Evolutionary conservation across 768 basidiomycete species (phyloP).

Genomic region (Mycena metata): DNA sequence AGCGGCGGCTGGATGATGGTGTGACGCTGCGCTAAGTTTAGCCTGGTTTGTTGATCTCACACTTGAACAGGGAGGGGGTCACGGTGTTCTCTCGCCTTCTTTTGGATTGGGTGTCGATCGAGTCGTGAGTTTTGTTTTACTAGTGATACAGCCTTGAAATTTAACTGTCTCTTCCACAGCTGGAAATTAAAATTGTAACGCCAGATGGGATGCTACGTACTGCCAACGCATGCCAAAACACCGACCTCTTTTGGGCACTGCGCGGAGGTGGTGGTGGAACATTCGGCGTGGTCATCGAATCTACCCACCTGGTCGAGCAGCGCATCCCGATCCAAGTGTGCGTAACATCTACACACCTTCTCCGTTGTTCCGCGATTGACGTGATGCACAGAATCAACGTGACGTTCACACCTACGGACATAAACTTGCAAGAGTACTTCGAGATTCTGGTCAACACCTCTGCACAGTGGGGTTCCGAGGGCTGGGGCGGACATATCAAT

Average conservation of each 20-base stretch:
- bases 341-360: no score
- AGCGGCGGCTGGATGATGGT: constrained; percentile 49
- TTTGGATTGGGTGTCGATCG: constrained; percentile 51
- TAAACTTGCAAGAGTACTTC: constrained; percentile 43
- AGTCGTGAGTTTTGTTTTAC: constrained; percentile 8
- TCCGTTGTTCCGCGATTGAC: constrained; percentile 25
- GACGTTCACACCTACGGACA: constrained; percentile 40
- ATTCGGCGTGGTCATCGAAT: constrained; percentile 47
- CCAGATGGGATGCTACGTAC: constrained; percentile 14
- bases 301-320: constrained; percentile 37
- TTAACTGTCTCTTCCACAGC: no score
- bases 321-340: constrained; percentile 38
- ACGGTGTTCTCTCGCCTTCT: constrained; percentile 44
- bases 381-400: constrained; percentile 41
- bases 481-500: constrained; percentile 54
- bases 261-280: constrained; percentile 53
- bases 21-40: no score
- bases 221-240: constrained; percentile 16
- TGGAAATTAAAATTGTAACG: constrained; percentile 39
- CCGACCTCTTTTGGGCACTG: constrained; percentile 23
- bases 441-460: constrained; percentile 47
- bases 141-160: neutral
- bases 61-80: constrained; percentile 52
- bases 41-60: no score
- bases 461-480: constrained; percentile 48